These are phyloP conservation scores for Vitis cinerea DNA, from an alignment of 164 flowering plant species.

Conservation along the genomic window DNA sequence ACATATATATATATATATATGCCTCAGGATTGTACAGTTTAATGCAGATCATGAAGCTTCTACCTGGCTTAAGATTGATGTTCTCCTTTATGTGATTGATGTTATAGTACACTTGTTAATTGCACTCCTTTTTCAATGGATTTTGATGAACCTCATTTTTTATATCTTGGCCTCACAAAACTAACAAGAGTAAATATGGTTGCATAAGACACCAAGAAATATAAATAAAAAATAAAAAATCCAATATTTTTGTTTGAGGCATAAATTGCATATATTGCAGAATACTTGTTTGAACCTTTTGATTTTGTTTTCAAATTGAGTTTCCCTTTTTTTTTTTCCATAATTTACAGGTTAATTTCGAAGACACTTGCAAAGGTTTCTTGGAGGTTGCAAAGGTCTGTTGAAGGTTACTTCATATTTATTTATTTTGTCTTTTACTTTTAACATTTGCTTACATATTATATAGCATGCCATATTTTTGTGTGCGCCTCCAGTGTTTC, in stretches of 20 bases:
- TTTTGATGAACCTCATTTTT: too few species aligned
- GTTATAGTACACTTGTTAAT: too few species aligned
- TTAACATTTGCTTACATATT: not conserved
- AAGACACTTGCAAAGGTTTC: slow-evolving; percentile 98
- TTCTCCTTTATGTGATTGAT: too few species aligned
- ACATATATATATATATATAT: too few species aligned
- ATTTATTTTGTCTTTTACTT: not conserved
- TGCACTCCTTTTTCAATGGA: too few species aligned
- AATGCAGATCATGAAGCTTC: not conserved
- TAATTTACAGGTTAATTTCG: slow-evolving; percentile 83
- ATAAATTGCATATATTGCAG: not conserved
- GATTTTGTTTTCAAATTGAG: not conserved
- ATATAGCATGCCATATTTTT: too few species aligned
- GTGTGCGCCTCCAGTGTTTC: too few species aligned
- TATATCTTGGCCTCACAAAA: too few species aligned
- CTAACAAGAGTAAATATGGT: too few species aligned
- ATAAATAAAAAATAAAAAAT: too few species aligned
- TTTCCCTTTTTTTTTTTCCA: not conserved
- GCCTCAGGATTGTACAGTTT: not conserved
- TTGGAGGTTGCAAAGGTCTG: slow-evolving; percentile 96
- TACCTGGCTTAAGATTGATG: not conserved
- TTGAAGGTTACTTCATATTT: not conserved
- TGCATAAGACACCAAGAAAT: too few species aligned
- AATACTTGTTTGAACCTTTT: not conserved
- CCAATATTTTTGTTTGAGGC: not conserved